phyloP scores from a whole-genome alignment of 2,329 filamentous ascomycete species.

The Microsporum audouinii region DNA sequence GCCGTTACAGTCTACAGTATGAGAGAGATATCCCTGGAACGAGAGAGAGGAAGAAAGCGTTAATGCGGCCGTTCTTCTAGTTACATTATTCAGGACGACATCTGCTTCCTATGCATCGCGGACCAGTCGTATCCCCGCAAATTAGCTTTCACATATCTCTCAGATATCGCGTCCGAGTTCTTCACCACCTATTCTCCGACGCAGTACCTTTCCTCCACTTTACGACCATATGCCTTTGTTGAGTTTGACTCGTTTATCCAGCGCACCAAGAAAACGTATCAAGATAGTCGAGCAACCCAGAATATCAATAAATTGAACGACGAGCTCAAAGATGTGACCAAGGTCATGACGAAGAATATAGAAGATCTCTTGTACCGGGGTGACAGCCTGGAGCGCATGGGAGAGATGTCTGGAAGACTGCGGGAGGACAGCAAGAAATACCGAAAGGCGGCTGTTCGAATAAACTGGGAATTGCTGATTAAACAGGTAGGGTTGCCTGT shows the following conservation, averaged over 20 bases:
- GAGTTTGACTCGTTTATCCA: constrained; percentile 97
- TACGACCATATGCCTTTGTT: constrained; percentile 91
- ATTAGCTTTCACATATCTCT: constrained; percentile 94
- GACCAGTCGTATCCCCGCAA: constrained; percentile 93
- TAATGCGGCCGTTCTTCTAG: constrained; percentile 32
- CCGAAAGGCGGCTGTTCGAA: constrained; percentile 77
- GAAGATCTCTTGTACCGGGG: constrained; percentile 93
- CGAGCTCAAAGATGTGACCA: constrained; percentile 92
- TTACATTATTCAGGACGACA: constrained; percentile 71
- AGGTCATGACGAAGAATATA: constrained; percentile 99
- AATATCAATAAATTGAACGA: constrained; percentile 94
- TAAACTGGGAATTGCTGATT: constrained; percentile 93
- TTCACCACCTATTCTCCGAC: constrained; percentile 64
- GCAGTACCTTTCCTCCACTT: constrained; percentile 60
- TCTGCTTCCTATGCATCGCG: constrained; percentile 90
- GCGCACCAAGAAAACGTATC: constrained; percentile 85
- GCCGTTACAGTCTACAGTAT: constrained; percentile 75
- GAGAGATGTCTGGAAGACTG: constrained; percentile 77
- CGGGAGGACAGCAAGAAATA: constrained; percentile 94
- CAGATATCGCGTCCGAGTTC: constrained; percentile 85
- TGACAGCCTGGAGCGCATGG: constrained; percentile 92
- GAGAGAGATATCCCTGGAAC: constrained; percentile 18
- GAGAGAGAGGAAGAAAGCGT: neutral
- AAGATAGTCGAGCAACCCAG: constrained; percentile 77
- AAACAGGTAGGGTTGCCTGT: constrained; percentile 54